Evolutionary conservation across 768 basidiomycete genomes (phyloP).

Genomic region (Naganishia vaughanmartiniae): DNA sequence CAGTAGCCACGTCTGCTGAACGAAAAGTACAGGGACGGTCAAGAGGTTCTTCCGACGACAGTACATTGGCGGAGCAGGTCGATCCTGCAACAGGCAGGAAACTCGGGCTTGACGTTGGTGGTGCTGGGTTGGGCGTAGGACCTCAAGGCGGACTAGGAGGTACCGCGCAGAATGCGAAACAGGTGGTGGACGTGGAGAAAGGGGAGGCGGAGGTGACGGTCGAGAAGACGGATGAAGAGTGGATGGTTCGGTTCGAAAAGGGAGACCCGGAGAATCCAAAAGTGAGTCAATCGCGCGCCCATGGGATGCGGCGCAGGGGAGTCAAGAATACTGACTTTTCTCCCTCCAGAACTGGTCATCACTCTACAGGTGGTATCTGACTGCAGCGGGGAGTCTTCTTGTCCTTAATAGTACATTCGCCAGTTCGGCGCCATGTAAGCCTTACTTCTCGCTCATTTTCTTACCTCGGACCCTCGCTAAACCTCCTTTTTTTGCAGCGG

Average conservation of each 20-base stretch:
- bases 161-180: conserved; percentile 19
- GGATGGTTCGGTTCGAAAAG: conserved; percentile 46
- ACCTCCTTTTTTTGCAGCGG: conserved; percentile 23
- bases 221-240: conserved; percentile 41
- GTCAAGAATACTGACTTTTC: background rate
- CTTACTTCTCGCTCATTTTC: background rate
- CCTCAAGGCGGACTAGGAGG: conserved; percentile 14
- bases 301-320: conserved; percentile 25
- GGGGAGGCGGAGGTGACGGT: conserved; percentile 8
- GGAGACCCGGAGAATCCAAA: conserved; percentile 50
- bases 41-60: background rate
- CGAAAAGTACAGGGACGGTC: background rate
- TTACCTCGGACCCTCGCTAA: background rate
- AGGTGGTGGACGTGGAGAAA: conserved; percentile 16
- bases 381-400: conserved; percentile 43
- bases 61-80: conserved; percentile 4
- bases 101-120: background rate
- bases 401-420: conserved; percentile 51
- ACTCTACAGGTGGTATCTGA: conserved; percentile 46
- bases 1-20: background rate
- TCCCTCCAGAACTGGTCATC: conserved; percentile 42
- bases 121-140: conserved; percentile 1
- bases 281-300: conserved; percentile 3
- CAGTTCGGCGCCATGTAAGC: conserved; percentile 42
- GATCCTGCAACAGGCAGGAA: conserved; percentile 16